Base-by-base conservation (phyloP, 225 moss, liverwort and hornwort genomes). In the Anthoceros angustus region DNA sequence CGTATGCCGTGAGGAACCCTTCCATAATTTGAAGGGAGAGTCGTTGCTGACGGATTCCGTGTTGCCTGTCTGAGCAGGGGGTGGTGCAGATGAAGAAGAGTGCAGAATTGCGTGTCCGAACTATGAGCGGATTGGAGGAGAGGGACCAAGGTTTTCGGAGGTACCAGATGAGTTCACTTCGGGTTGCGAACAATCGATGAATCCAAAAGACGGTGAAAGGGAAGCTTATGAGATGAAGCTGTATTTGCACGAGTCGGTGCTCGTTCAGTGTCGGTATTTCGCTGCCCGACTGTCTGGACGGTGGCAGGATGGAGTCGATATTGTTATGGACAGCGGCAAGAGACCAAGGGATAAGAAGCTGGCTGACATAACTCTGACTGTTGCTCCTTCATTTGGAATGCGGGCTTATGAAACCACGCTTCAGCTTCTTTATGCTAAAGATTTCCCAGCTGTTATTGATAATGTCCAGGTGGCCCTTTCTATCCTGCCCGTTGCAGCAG, bases 201-300 rank as follows among this genome's bases (percentile, higher is more conserved):
- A 32, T 1, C 1, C 32, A 1, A 32, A 4, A 11, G 65, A 63
- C 69, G 45, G 21, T 20, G 40, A 41, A 41, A 38, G 1, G 12
- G 32, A 65, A 46, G 67, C 64, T 70, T 62, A 26, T 42, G 45
- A 63, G 63, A 66, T 49, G 14, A 68, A 46, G n/a, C 61, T 87
- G 55, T 68, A 85, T 41, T 73, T 87, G 42, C 93, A 93, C 69
- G 73, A 79, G 43, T 76, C 76, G 39, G 76, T 88, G 60, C 61
- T 93, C 69, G 70, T 41, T 10, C 87, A 86, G 64, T 77, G 93
- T 63, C 85, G 93, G 41, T 93, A 93, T 67, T 93, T 93, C 74
- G 77, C 82, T 71, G 85, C 89, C 6, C 87, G 85, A 39, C 84
- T 93, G 23, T 93, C 93, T 39, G 81, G 84, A 41, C 79, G 93